Evolutionary conservation across 179 eudicot genomes (phyloP), one percentile per base, ranked within the genome.

Genomic region (Sideroxylon spinosum): DNA sequence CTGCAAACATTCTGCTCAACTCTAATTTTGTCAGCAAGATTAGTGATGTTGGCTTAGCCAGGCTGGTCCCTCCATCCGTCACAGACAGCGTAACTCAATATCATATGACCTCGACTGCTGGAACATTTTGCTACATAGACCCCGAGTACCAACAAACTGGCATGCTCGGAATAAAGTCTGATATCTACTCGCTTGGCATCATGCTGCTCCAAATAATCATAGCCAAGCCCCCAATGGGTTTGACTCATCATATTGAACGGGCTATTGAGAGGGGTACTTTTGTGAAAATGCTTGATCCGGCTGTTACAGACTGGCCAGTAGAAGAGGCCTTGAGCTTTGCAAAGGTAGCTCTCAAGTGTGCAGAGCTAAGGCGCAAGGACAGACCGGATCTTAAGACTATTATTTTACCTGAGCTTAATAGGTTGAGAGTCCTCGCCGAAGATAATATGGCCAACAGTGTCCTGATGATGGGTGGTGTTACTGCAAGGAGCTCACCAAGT

Each of bases 111-210:
- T 83, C 89, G 0, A 73, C 89, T 8, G 88, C 89, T 19, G 88
- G 89, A 49, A 87, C 89, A 6, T 85, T 87, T 80, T 87, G 89
- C 76, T 87, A 87, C 79, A 87, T 87, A 60, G 88, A 87, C 68
- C 89, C 89, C 23, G 89, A 87, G 56, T 87, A 87, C 61, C 89
- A 87, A 73, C 89, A 87, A 70, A 87, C 89, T 3, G 89, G 89
- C 50, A 87, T 82, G 89, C 83, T 87, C 0, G 89, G 87, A 9
- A 83, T 71, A 74, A 87, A 85, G 29, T 87, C 87, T 2, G 89
- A 87, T 67, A 71, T 87, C 10, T 87, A 87, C 73, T 87, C 87
- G 13, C 77, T 87, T 14, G 89, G 89, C 0, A 81, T 87, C 0
- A 74, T 87, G 86, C 80, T 87, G 68, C 86, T 87, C 6, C 89